A percentile compares a stretch with the other conserved stretches of the same genome.
Evolutionary conservation across 2,329 filamentous ascomycete genomes (phyloP).

Genomic region (Hypoxylon sp.): DNA sequence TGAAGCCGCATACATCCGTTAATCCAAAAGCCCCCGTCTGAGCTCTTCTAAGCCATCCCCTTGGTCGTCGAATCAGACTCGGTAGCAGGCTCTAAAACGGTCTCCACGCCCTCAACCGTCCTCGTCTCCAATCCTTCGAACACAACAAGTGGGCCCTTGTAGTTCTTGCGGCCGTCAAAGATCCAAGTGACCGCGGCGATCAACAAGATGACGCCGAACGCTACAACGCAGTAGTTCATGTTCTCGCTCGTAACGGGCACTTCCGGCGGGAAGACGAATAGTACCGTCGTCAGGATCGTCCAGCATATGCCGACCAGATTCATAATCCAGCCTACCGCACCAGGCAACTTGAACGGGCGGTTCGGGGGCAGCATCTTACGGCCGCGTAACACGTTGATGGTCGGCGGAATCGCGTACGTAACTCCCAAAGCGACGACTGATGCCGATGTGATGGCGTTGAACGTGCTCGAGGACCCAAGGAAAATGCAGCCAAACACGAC

Average conservation of each 20-base stretch:
- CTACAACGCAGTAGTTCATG: constrained; percentile 73
- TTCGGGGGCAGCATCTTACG: constrained; percentile 73
- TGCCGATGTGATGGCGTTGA: constrained; percentile 78
- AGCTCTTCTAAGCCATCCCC: neutral
- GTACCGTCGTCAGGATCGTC: constrained; percentile 76
- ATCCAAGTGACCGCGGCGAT: constrained; percentile 62
- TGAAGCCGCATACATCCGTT: neutral
- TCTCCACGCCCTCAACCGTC: constrained; percentile 44
- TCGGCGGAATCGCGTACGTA: constrained; percentile 80
- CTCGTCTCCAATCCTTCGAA: constrained; percentile 45
- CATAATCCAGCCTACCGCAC: constrained; percentile 68
- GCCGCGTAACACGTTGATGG: constrained; percentile 76
- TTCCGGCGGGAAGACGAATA: constrained; percentile 80
- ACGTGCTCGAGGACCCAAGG: constrained; percentile 75
- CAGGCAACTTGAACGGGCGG: constrained; percentile 69
- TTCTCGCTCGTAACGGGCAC: constrained; percentile 73
- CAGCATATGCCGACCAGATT: constrained; percentile 75
- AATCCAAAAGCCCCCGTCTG: neutral
- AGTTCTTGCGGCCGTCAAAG: constrained; percentile 64
- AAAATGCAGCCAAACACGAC: constrained; percentile 79
- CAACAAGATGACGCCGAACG: constrained; percentile 62
- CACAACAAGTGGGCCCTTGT: constrained; percentile 56
- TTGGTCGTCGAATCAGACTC: constrained; percentile 22
- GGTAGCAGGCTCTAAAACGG: constrained; percentile 16
- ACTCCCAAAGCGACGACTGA: constrained; percentile 79